These are phyloP conservation scores for Fagus crenata DNA, from an alignment of 306 rosid species.

Conservation along the genomic window DNA sequence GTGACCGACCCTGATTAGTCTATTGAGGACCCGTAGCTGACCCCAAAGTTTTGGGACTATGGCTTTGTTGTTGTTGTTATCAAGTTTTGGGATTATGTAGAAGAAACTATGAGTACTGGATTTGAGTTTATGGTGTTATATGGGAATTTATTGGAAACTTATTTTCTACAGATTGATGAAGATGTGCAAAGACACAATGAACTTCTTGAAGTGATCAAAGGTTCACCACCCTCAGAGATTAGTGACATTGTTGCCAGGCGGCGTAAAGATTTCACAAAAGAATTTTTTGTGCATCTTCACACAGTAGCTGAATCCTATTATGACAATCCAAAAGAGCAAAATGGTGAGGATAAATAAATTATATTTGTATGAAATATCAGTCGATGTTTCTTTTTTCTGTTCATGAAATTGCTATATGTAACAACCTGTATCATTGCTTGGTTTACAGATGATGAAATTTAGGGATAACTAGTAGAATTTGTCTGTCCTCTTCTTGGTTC, in stretches of 20 bases:
- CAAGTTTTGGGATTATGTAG: neutral
- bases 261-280: slow-evolving; percentile 89
- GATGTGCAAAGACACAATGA: slow-evolving; percentile 86
- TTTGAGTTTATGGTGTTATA: slow-evolving; percentile 1
- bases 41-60: neutral
- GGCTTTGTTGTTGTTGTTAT: neutral
- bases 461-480: neutral
- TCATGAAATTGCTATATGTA: neutral
- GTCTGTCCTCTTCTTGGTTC: neutral
- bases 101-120: slow-evolving; percentile 2
- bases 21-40: too few species aligned
- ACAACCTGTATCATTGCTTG: neutral
- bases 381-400: neutral
- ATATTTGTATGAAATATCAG: neutral
- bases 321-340: slow-evolving; percentile 57
- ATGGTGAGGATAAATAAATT: slow-evolving; percentile 46
- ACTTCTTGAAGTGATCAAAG: slow-evolving; percentile 58
- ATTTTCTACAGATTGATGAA: slow-evolving; percentile 67
- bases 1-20: too few species aligned
- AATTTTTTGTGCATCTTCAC: slow-evolving; percentile 81
- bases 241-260: slow-evolving; percentile 70
- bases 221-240: slow-evolving; percentile 42
- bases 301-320: slow-evolving; percentile 65
- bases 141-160: slow-evolving; percentile 7
- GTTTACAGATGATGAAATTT: neutral